Conservation (phyloP, 768 basidiomycete genomes). For the Pisolithus tinctorius region DNA sequence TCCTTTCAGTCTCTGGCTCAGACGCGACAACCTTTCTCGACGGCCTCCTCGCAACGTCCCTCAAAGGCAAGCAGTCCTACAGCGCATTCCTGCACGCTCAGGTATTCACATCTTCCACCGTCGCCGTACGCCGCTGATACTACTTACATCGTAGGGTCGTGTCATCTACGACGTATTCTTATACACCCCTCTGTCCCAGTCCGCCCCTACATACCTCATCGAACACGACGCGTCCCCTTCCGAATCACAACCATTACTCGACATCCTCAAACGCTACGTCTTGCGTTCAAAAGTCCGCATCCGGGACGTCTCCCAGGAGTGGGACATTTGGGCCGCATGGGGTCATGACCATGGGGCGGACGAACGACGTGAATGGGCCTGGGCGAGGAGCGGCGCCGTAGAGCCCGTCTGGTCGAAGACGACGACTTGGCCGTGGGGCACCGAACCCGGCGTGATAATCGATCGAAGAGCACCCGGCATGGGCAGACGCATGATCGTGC, state of each 20-base stretch:
- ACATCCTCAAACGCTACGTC: constrained; percentile 77
- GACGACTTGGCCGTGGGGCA: constrained; percentile 54
- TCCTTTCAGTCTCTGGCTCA: constrained; percentile 74
- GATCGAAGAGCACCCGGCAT: constrained; percentile 73
- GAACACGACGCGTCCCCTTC: constrained; percentile 64
- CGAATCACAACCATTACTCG: constrained; percentile 52
- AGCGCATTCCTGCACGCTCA: constrained; percentile 76
- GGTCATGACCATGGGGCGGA: constrained; percentile 37
- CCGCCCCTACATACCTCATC: constrained; percentile 53
- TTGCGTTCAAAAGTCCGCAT: constrained; percentile 87
- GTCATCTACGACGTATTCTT: constrained; percentile 87
- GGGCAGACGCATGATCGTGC: constrained; percentile 67
- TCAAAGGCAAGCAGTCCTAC: constrained; percentile 50
- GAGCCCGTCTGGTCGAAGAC: constrained; percentile 66
- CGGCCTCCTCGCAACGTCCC: constrained; percentile 56
- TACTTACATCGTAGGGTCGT: constrained; percentile 54
- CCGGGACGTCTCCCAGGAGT: constrained; percentile 68
- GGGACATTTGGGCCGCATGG: constrained; percentile 82
- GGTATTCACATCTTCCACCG: constrained; percentile 34
- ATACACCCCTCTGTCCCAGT: constrained; percentile 48
- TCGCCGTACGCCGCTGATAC: neutral
- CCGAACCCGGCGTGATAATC: constrained; percentile 39
- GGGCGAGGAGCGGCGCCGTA: constrained; percentile 65
- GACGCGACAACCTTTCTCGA: constrained; percentile 80
- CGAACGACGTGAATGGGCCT: constrained; percentile 41